Base-by-base conservation (phyloP, 208 protist genomes). In the Acanthamoeba lugdunensis region DNA sequence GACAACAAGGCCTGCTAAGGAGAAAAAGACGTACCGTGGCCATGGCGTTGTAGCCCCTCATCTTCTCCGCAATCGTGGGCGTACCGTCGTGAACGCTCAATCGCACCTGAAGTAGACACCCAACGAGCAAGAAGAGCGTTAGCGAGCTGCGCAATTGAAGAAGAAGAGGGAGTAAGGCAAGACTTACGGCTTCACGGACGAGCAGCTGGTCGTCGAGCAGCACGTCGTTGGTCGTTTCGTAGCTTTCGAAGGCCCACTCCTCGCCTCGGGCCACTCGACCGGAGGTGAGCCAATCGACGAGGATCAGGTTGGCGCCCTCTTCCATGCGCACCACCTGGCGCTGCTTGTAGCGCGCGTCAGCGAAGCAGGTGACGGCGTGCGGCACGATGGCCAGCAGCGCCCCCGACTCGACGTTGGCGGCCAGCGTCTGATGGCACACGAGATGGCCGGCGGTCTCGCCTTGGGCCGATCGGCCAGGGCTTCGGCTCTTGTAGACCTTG, bases 401-500 rank as follows among this genome's bases (percentile, higher is more conserved):
- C 25, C 50, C 77, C 28, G 41, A 5, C 41, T 87, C 77, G 25
- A 87, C 77, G 41, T 18, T 52, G 48, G 77, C 77, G 48, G n/a
- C 41, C 50, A 87, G 21, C 48, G 48, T 87, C 25, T 87, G 77
- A 9, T 56, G 71, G 77, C 77, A 87, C 50, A 87, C 50, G n/a
- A 87, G 77, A 25, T 30, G 77, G 18, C 41, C 28, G 21, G 33
- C 77, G 11, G 50, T 2, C 7, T 23, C n/a, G 13, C 14, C 77
- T 41, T 28, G 50, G 25, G 25, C 77, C 50, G 45, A 50, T 50
- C 45, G 45, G 41, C 77, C 41, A 18, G 77, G 50, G 25, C 48
- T 50, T 58, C 50, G 21, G 77, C 77, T 87, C 77, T 87, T 87
- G 77, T 87, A 87, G 77, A 87, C 41, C 77, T 87, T 87, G 33